Base-by-base conservation (phyloP, 2,329 filamentous ascomycete species). In the Paramyrothecium sp. region DNA sequence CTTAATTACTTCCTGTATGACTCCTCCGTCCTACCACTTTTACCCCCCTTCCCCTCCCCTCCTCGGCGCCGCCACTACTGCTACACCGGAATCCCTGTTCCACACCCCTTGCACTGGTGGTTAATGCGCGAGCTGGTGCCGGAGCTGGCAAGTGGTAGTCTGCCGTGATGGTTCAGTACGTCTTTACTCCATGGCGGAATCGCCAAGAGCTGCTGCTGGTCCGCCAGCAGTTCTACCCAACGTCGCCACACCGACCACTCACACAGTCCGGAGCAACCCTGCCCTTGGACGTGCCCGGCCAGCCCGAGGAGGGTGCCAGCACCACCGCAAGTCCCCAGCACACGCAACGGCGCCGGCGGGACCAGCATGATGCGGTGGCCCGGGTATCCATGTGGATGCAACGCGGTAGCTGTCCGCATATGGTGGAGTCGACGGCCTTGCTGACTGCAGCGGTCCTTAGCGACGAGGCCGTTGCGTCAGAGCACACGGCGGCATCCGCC, bases 401-500 rank as follows among this genome's bases (percentile, higher is more conserved):
- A 67, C 84, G 89, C 69, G 87, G 87, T 61, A 85, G 85, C 65
- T 89, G 92, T 60, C 90, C 91, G 55, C 89, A 94, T 75, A 81
- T 92, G 73, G 83, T 94, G 55, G 90, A 94, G 74, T 90, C 88
- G 38, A 93, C 90, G 47, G 89, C 88, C 3, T 81, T 92, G 60
- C 78, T 95, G 58, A 84, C 85, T 63, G 86, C 89, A 59, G 89
- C 89, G 26, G 75, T 88, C 20, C 74, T 92, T 54, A 84, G 86
- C 67, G 89, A 92, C 74, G 77, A 78, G 60, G 69, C 70, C 41
- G 60, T 62, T 12, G 65, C 65, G 19, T 64, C 63, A 2, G 65
- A 67, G 23, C 67, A 66, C 55, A 70, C 68, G 47, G 66, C 65
- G 30, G 71, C 71, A n/a, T 78, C 78, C 49, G 76, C 78, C 53